These are phyloP conservation scores for Lipomyces anomalus DNA, from an alignment of 805 yeast species.

Conservation along the genomic window DNA sequence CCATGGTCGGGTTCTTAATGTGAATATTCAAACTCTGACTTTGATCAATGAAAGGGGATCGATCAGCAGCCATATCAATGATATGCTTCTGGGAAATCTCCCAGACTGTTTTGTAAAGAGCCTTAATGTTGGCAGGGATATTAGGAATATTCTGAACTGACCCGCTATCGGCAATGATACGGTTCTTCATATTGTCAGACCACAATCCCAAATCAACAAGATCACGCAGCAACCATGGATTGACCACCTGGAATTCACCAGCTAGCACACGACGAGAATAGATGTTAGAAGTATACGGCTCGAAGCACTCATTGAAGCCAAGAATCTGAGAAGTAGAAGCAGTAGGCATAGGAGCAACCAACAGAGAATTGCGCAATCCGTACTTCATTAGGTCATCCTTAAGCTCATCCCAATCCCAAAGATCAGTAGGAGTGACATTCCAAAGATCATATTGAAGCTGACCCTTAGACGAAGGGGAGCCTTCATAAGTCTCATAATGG, in stretches of 20 bases:
- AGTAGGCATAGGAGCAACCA: constrained; percentile 96
- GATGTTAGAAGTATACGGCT: constrained; percentile 89
- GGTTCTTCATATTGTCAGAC: constrained; percentile 72
- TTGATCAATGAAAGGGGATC: constrained; percentile 72
- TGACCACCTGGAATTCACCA: constrained; percentile 91
- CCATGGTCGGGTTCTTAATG: constrained; percentile 87
- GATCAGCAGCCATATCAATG: constrained; percentile 80
- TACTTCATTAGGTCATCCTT: constrained; percentile 52
- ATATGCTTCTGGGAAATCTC: constrained; percentile 82
- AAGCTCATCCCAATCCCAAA: constrained; percentile 81
- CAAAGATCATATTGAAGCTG: constrained; percentile 81
- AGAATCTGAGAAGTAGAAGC: constrained; percentile 95
- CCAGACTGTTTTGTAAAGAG: constrained; percentile 92
- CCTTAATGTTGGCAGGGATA: constrained; percentile 70
- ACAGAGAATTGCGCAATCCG: constrained; percentile 81
- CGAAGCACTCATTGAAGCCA: constrained; percentile 93
- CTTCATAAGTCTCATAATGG: constrained; percentile 63
- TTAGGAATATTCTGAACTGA: constrained; percentile 71
- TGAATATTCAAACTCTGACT: constrained; percentile 90
- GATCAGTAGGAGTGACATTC: constrained; percentile 67
- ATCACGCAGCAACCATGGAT: constrained; percentile 78
- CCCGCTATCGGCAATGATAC: constrained; percentile 71
- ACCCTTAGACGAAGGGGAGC: constrained; percentile 90
- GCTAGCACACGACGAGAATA: constrained; percentile 86
- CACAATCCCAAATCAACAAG: constrained; percentile 77